Base-by-base conservation (phyloP, 805 yeast genomes). In the Candida pini region DNA sequence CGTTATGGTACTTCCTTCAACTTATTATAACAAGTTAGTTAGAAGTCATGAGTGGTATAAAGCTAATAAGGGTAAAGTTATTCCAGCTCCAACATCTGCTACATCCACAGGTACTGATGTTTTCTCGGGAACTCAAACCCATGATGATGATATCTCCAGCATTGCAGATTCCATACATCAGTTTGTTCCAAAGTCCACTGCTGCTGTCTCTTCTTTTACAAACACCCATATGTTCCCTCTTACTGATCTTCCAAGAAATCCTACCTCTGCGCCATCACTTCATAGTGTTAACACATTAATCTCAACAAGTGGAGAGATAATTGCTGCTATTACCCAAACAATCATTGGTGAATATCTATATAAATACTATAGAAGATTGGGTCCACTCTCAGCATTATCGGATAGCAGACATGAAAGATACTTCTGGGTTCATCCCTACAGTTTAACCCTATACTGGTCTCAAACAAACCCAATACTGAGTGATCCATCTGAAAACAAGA, bases 381-480 rank as follows among this genome's bases (percentile, higher is more conserved):
- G 89, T 2, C 81, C 88, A 12, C 66, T 85, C 32, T 80, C 86
- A 25, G 70, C 81, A 1, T 69, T 86, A 15, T 73, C 90, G 0
- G 92, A 87, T 33, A 73, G 74, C 27, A 73, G 96, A 40, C 98
- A 90, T 53, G 92, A 83, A 53, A 72, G 97, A 45, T 90, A 76
- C 63, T 90, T 90, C 70, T 92, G 97, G 97, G 76, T 92, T 29
- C 95, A 90, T 60, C 97, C 98, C 3, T 89, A 89, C 58, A 81
- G 92, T 7, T 63, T 87, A 65, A 86, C 96, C 0, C 66, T 90
- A 30, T 88, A 86, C 58, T 90, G 98, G 98, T 80, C 90, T 3
- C 69, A 73, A 5, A 69, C 78, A 9, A 85, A 84, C 51, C 97
- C 97, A 1, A 81, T 81, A 0, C 54, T 82, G 31, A 71, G 76